Conservation (phyloP, 192 early-diverging fungal genomes). For the Kickxella alabastrina region DNA sequence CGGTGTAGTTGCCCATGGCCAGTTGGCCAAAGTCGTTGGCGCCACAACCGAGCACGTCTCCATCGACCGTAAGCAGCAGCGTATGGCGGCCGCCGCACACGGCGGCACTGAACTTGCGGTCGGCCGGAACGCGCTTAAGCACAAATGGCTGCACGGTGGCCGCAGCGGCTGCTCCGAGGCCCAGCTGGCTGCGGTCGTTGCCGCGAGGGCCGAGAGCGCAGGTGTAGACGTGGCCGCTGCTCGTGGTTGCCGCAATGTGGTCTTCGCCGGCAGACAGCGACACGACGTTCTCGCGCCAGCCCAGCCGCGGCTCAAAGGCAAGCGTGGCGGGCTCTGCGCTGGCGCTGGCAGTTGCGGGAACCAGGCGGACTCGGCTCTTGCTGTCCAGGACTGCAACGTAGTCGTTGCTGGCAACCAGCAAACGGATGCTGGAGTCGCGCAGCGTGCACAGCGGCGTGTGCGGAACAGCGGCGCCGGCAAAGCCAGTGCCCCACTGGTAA, state of each 20-base stretch:
- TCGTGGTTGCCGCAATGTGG: conserved; percentile 33
- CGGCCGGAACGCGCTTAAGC: conserved; percentile 17
- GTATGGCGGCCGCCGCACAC: conserved; percentile 34
- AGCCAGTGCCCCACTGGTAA: conserved; percentile 49
- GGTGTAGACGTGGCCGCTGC: conserved; percentile 34
- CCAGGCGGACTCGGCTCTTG: conserved; percentile 32
- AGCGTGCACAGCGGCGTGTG: conserved; percentile 26
- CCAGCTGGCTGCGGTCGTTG: conserved; percentile 25
- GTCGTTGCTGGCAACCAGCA: conserved; percentile 24
- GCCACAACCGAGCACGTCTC: conserved; percentile 42
- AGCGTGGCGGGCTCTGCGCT: neutral
- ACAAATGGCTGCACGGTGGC: conserved; percentile 6
- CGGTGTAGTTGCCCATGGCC: conserved; percentile 25
- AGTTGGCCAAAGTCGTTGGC: conserved; percentile 50
- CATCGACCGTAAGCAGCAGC: conserved; percentile 24
- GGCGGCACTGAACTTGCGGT: conserved; percentile 13
- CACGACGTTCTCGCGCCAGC: conserved; percentile 43
- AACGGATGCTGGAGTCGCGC: conserved; percentile 10
- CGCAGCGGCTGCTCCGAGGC: conserved; percentile 2
- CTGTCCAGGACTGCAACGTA: conserved; percentile 20
- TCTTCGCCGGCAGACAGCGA: conserved; percentile 28
- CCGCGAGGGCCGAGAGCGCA: conserved; percentile 21
- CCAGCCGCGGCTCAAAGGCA: conserved; percentile 32
- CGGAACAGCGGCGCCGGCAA: conserved; percentile 11
- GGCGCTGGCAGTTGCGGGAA: neutral